phyloP scores from a whole-genome alignment of 2,329 filamentous ascomycete genomes.

The Trichoderma endophyticum region DNA sequence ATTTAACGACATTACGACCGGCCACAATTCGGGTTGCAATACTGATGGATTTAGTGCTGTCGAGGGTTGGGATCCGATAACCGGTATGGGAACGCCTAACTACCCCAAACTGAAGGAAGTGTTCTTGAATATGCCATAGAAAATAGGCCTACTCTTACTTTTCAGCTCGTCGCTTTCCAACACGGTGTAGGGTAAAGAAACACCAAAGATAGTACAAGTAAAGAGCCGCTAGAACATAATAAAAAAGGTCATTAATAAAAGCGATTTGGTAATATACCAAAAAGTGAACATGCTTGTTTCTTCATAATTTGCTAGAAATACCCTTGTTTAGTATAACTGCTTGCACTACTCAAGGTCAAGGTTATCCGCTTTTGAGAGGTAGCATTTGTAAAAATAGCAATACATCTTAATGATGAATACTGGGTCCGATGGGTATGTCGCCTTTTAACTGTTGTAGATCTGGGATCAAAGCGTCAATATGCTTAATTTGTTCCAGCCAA shows the following conservation, averaged over 20 bases:
- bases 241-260: too few species aligned
- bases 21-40: slow-evolving; percentile 31
- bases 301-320: not conserved
- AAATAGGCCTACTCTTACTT: not conserved
- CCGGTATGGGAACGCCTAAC: slow-evolving; percentile 13
- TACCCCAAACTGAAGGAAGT: slow-evolving; percentile 4
- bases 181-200: not conserved
- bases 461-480: not conserved
- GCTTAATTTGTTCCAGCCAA: not conserved
- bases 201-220: not conserved
- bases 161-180: not conserved
- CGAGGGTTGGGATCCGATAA: slow-evolving; percentile 15
- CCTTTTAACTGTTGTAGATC: not conserved
- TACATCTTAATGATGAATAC: not conserved
- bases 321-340: not conserved
- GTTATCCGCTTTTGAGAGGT: not conserved
- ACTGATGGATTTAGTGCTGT: slow-evolving; percentile 29
- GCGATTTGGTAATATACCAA: too few species aligned
- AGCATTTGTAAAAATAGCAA: not conserved
- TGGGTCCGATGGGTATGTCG: not conserved
- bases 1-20: slow-evolving; percentile 2
- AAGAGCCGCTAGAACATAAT: too few species aligned
- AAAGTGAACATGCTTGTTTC: not conserved
- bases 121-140: not conserved
- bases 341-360: not conserved